These are phyloP conservation scores for Xerocomus nothofagi DNA, from an alignment of 1,284 basidiomycete genomes.

Conservation along the genomic window DNA sequence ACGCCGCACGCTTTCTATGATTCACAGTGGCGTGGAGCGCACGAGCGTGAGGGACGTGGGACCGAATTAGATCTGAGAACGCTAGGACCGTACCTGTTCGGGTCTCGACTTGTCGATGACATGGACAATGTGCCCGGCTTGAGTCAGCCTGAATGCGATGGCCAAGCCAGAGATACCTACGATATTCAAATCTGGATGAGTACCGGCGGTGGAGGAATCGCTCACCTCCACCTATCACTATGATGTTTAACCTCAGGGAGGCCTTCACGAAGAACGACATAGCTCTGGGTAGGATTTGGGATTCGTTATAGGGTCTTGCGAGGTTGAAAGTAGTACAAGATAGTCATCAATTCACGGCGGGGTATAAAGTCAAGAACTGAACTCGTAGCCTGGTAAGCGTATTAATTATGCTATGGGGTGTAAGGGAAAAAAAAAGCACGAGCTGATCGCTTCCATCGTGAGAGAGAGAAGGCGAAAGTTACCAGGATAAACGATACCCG, in stretches of 20 bases:
- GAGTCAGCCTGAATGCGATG: slow-evolving; percentile 44
- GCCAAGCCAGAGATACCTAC: slow-evolving; percentile 46
- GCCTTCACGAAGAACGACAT: slow-evolving; percentile 19
- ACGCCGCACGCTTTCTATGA: slow-evolving; percentile 39
- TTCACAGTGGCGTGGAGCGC: neutral
- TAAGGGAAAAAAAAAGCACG: slow-evolving; percentile 1
- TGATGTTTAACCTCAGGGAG: slow-evolving; percentile 36
- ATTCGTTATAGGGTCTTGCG: neutral
- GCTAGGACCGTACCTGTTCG: slow-evolving; percentile 28
- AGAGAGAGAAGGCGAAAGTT: neutral
- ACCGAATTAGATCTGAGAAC: neutral
- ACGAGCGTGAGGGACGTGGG: neutral
- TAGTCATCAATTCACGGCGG: neutral
- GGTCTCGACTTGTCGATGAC: slow-evolving; percentile 44
- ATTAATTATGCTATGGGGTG: neutral
- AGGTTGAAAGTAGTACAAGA: neutral
- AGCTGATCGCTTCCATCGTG: slow-evolving; percentile 7
- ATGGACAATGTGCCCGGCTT: slow-evolving; percentile 45
- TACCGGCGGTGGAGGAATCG: neutral
- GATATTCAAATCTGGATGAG: neutral
- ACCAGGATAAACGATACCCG: slow-evolving; percentile 1
- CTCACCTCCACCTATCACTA: slow-evolving; percentile 45
- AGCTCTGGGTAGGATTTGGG: neutral
- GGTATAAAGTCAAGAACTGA: slow-evolving; percentile 3
- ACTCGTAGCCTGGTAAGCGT: neutral